Conservation (phyloP, 2,329 filamentous ascomycete species). For the Clonostachys sp. region DNA sequence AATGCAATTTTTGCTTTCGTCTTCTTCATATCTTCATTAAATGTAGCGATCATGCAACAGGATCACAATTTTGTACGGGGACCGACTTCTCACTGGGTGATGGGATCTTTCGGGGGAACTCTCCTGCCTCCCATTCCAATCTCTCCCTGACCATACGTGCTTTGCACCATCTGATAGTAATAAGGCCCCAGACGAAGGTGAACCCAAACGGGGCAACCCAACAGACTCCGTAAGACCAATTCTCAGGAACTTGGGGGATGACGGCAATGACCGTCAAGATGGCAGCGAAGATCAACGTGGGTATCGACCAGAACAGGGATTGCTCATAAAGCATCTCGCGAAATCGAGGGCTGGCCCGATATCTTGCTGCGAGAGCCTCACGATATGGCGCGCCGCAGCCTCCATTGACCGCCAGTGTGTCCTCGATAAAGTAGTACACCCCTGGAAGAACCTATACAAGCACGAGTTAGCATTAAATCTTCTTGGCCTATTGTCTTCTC, state of each 20-base stretch:
- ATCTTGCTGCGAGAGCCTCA: conserved; percentile 33
- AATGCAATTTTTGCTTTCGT: no score
- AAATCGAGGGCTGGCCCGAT: conserved; percentile 33
- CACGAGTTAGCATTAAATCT: not conserved
- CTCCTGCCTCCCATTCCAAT: conserved; percentile 26
- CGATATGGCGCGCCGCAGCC: conserved; percentile 42
- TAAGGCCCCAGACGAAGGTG: conserved; percentile 23
- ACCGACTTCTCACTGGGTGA: not conserved
- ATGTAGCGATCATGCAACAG: not conserved
- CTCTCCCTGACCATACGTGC: conserved; percentile 26
- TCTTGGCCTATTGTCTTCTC: not conserved
- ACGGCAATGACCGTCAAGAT: conserved; percentile 28
- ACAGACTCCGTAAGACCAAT: conserved; percentile 27
- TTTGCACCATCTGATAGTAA: conserved; percentile 29
- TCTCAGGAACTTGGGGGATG: conserved; percentile 23
- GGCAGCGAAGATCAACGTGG: conserved; percentile 26
- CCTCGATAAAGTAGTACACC: conserved; percentile 62
- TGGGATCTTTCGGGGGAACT: conserved; percentile 2
- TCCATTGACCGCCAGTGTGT: conserved; percentile 63
- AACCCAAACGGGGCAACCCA: conserved; percentile 34
- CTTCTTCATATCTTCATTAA: not conserved
- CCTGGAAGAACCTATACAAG: conserved; percentile 50
- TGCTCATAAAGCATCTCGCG: conserved; percentile 31
- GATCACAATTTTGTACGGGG: not conserved
- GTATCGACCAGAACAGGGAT: conserved; percentile 34